Base-by-base conservation (phyloP, 2,329 filamentous ascomycete genomes). In the Teratosphaeria nubilosa region DNA sequence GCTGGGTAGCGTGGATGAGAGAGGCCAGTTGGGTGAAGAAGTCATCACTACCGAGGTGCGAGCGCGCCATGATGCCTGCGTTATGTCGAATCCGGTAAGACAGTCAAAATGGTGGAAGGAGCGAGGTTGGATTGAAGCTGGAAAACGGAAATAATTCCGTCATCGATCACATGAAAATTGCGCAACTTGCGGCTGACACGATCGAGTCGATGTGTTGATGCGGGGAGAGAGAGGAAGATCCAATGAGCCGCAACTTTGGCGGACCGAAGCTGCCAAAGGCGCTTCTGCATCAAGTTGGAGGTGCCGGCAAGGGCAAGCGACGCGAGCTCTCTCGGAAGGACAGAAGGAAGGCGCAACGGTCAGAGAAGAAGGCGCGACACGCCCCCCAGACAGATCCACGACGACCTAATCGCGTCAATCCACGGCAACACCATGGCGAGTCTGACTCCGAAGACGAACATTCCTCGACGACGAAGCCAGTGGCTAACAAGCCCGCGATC, bases 11-110 rank as follows among this genome's bases (percentile, higher is more conserved):
- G 61, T 82, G 78, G 74, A 94, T 88, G 63, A 92, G 83, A 67
- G 84, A 78, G 55, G 77, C 76, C 63, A 92, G 80, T 69, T 81
- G 80, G 62, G 77, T 75, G 75, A 92, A 91, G 80, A 92, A 92
- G 87, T 86, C 83, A 63, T 86, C 82, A 69, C 85, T 83, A 68
- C 74, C 83, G 60, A 86, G 64, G 68, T 82, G 82, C 45, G 74
- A 73, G 70, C 76, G 76, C 53, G 73, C 57, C 57, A 58, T 58
- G 45, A 56, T 56, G 41, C 22, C 51, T 48, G 41, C 41, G 41
- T 48, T 48, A 48, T 48, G 22, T 16, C 41, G 16, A 9, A 20
- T 48, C 16, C 20, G 41, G 41, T 22, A 48, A 48, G 5, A 20
- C n/a, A n/a, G 16, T 24, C 41, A 48, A 22, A 5, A 5, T 48